Percentiles rank a stretch among this genome's conserved stretches.
phyloP scores from a whole-genome alignment of 1,284 basidiomycete genomes.

The Veloboletus limbatus region DNA sequence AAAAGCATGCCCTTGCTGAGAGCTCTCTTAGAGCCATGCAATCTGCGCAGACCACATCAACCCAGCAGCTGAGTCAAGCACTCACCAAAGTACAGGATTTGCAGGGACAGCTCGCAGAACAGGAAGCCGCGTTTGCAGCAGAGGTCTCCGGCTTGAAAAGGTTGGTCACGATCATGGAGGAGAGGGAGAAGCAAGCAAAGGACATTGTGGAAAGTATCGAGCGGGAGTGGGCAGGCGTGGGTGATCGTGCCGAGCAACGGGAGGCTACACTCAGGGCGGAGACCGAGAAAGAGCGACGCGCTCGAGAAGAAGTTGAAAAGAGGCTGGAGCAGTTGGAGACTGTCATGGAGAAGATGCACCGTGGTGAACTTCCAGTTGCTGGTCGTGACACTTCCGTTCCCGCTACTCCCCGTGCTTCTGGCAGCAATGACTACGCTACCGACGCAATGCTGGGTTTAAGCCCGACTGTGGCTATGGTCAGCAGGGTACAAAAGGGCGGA shows the following conservation, averaged over 20 bases:
- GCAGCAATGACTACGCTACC: constrained; percentile 41
- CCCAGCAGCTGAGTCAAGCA: constrained; percentile 67
- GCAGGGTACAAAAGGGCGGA: constrained; percentile 71
- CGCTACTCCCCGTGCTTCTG: constrained; percentile 48
- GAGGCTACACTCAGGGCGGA: constrained; percentile 66
- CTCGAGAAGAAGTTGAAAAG: constrained; percentile 62
- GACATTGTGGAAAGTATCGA: constrained; percentile 77
- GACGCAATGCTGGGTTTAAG: constrained; percentile 66
- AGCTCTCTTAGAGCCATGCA: constrained; percentile 69
- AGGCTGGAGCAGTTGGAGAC: constrained; percentile 58
- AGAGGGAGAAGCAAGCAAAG: constrained; percentile 76
- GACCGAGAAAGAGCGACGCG: constrained; percentile 58
- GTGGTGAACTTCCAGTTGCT: constrained; percentile 64
- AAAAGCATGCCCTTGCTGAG: constrained; percentile 59
- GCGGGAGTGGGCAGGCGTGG: constrained; percentile 70
- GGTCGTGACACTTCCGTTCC: constrained; percentile 43
- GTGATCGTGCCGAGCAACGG: constrained; percentile 63
- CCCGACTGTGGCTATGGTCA: constrained; percentile 84
- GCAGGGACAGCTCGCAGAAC: constrained; percentile 70
- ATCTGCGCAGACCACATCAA: constrained; percentile 61
- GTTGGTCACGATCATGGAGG: constrained; percentile 78
- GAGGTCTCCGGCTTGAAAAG: constrained; percentile 72
- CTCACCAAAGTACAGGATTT: constrained; percentile 70
- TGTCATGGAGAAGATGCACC: constrained; percentile 61
- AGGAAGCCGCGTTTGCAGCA: constrained; percentile 73